Conservation (phyloP, 73 alveolate genomes). For the Paramecium sexaurelia region DNA sequence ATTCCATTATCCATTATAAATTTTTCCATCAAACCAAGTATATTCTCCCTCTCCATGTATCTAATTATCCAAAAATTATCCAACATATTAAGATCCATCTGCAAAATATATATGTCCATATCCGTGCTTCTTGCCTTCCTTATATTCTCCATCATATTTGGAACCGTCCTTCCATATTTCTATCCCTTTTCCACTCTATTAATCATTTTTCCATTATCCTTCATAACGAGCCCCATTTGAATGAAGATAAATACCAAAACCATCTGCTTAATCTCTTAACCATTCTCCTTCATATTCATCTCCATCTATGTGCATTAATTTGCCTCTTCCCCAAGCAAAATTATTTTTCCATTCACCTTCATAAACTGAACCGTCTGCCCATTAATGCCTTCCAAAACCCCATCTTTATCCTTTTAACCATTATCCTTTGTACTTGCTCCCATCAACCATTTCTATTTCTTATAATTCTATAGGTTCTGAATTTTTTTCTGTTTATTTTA, state of each 20-base stretch:
- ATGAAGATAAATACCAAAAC: slow-evolving; percentile 65
- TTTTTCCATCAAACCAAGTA: slow-evolving; percentile 66
- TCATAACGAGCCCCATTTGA: slow-evolving; percentile 71
- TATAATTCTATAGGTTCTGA: not conserved
- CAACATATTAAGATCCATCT: slow-evolving; percentile 70
- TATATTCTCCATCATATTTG: slow-evolving; percentile 71
- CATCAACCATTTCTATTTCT: slow-evolving; percentile 58
- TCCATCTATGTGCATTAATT: slow-evolving; percentile 68
- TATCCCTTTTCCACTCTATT: slow-evolving; percentile 71
- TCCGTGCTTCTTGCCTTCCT: slow-evolving; percentile 67
- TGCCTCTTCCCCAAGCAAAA: slow-evolving; percentile 70
- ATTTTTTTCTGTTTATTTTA: not conserved
- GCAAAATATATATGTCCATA: slow-evolving; percentile 64
- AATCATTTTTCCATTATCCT: slow-evolving; percentile 74
- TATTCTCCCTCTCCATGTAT: slow-evolving; percentile 70
- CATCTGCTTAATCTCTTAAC: slow-evolving; percentile 67
- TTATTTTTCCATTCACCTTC: slow-evolving; percentile 69
- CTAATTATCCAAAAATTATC: slow-evolving; percentile 58
- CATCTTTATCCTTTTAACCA: slow-evolving; percentile 65
- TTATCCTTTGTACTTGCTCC: slow-evolving; percentile 65
- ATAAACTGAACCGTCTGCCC: slow-evolving; percentile 58
- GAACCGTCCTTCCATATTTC: slow-evolving; percentile 79
- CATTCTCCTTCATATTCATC: slow-evolving; percentile 71
- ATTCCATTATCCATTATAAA: slow-evolving; percentile 69
- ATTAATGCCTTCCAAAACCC: slow-evolving; percentile 66